Conservation (phyloP, 2,329 filamentous ascomycete genomes). For the Aspergillus latus region DNA sequence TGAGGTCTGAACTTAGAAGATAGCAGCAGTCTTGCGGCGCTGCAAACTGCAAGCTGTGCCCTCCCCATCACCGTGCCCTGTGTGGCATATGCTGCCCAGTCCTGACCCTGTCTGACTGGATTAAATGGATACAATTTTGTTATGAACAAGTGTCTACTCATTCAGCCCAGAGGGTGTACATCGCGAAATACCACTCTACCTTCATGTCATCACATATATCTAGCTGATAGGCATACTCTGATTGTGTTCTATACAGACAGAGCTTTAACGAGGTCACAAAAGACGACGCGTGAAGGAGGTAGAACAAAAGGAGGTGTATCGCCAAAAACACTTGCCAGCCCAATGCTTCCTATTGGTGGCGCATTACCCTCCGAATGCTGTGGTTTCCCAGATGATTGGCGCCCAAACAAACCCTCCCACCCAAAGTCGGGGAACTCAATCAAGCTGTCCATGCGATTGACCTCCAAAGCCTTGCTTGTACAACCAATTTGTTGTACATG, state of each 20-base stretch:
- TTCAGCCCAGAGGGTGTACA: too few species aligned
- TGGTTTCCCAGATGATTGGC: conserved; percentile 1
- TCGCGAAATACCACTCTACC: too few species aligned
- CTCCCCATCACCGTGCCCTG: too few species aligned
- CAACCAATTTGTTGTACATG: conserved; percentile 58
- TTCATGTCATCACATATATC: too few species aligned
- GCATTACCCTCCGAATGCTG: neutral
- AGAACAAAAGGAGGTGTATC: conserved; percentile 40
- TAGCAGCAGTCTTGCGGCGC: too few species aligned
- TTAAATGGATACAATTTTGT: too few species aligned
- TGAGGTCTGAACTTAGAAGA: too few species aligned
- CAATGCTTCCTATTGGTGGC: conserved; percentile 24
- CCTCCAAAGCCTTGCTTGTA: conserved; percentile 25
- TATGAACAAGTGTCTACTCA: too few species aligned
- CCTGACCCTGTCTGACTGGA: too few species aligned
- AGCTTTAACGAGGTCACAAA: conserved; percentile 39
- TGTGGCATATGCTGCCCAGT: too few species aligned
- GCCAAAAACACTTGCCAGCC: conserved; percentile 39
- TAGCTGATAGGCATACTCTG: neutral
- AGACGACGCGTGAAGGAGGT: conserved; percentile 39
- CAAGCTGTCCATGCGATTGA: conserved; percentile 24
- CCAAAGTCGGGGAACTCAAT: conserved; percentile 31
- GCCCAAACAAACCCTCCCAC: conserved; percentile 37
- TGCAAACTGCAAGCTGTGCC: too few species aligned
- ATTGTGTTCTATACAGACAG: conserved; percentile 13